These are phyloP conservation scores for Ophiostoma ips DNA, from an alignment of 2,329 filamentous ascomycete genomes.

Conservation along the genomic window DNA sequence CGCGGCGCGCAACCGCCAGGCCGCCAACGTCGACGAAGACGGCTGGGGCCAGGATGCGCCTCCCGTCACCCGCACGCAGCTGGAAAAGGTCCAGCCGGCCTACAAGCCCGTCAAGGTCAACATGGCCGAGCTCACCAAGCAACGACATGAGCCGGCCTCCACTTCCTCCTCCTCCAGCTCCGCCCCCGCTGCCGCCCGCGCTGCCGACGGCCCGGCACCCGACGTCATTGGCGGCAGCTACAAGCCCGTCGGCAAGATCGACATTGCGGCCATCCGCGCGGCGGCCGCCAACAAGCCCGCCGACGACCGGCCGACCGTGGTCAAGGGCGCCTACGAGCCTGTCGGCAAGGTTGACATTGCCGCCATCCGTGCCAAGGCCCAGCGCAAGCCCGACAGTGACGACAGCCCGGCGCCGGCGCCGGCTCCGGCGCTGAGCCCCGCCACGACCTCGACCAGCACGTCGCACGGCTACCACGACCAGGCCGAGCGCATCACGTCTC, in stretches of 20 bases:
- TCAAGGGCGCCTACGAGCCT: slow-evolving; percentile 90
- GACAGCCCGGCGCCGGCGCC: slow-evolving; percentile 20
- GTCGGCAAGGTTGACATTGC: slow-evolving; percentile 95
- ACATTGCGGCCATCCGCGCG: slow-evolving; percentile 78
- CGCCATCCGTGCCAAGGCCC: slow-evolving; percentile 53
- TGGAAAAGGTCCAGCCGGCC: slow-evolving; percentile 84
- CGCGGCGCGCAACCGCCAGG: slow-evolving; percentile 46
- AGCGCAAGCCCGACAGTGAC: slow-evolving; percentile 5
- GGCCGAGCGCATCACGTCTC: slow-evolving; percentile 67
- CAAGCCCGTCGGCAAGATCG: slow-evolving; percentile 92
- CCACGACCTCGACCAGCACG: slow-evolving; percentile 35
- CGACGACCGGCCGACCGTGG: slow-evolving; percentile 68
- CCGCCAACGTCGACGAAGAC: slow-evolving; percentile 56
- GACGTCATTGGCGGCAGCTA: slow-evolving; percentile 78
- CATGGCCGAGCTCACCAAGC: slow-evolving; percentile 68
- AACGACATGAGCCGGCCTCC: slow-evolving; percentile 41
- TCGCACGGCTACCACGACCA: slow-evolving; percentile 60
- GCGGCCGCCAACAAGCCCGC: slow-evolving; percentile 47
- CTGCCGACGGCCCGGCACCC: slow-evolving; percentile 29
- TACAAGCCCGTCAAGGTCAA: slow-evolving; percentile 96
- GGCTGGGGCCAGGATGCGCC: slow-evolving; percentile 94
- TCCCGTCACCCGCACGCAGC: slow-evolving; percentile 68
- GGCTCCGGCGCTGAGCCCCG: neutral
- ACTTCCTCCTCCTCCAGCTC: slow-evolving; percentile 42
- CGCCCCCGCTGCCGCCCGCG: slow-evolving; percentile 19